phyloP scores from a whole-genome alignment of 257 asterid genomes.

The Agastache rugosa region DNA sequence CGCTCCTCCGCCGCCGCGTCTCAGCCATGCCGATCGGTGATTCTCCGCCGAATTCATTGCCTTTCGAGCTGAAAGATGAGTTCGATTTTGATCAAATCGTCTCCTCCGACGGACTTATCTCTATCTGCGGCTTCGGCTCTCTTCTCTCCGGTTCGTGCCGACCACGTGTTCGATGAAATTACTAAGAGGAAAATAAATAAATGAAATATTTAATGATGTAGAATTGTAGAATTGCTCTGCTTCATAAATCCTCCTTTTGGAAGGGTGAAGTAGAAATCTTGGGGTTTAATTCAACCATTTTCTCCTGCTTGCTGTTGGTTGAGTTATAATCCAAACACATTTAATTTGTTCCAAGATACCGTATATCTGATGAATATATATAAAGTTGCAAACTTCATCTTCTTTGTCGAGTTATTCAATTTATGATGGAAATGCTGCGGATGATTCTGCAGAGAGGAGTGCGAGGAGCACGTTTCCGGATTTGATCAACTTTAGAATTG shows the following conservation, averaged over 20 bases:
- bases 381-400: background rate
- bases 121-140: constrained; percentile 93
- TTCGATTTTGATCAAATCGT: constrained; percentile 75
- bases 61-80: constrained; percentile 68
- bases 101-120: constrained; percentile 78
- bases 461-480: constrained; percentile 97
- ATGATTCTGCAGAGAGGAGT: constrained; percentile 67
- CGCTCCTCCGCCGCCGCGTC: constrained; percentile 33
- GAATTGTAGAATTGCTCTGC: constrained; percentile 1
- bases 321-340: background rate
- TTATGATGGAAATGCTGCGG: constrained; percentile 21
- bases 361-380: background rate
- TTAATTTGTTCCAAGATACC: constrained; percentile 9
- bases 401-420: background rate
- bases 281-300: background rate
- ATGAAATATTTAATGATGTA: background rate
- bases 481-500: constrained; percentile 83
- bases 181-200: background rate
- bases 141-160: constrained; percentile 81
- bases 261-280: constrained; percentile 8
- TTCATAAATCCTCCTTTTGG: background rate
- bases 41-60: constrained; percentile 40
- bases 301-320: background rate
- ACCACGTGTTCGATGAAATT: background rate
- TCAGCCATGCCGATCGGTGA: constrained; percentile 48